Evolutionary conservation across 257 asterid species (phyloP).

Genomic region (Ocimum tenuiflorum): DNA sequence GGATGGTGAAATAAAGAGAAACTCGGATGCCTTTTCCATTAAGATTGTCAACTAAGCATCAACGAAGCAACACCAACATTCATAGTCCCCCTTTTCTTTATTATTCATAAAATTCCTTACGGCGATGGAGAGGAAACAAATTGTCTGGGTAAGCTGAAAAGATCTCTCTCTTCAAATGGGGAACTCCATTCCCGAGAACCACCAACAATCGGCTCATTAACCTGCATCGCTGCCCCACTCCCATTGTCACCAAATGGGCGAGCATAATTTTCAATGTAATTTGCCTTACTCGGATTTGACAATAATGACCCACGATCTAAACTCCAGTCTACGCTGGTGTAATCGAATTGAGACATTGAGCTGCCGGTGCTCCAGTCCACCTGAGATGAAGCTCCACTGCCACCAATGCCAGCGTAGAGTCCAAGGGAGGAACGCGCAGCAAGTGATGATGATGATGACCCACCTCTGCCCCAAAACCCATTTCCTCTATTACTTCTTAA

Average conservation of each 20-base stretch:
- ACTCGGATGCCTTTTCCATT: slow-evolving; percentile 22
- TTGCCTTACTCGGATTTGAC: slow-evolving; percentile 32
- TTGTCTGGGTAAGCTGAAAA: slow-evolving; percentile 78
- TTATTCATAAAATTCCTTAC: slow-evolving; percentile 31
- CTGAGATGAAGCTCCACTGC: slow-evolving; percentile 33
- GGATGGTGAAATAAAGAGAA: not conserved
- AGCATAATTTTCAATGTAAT: slow-evolving; percentile 34
- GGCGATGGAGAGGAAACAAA: slow-evolving; percentile 81
- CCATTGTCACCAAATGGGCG: too few species aligned
- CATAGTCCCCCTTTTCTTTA: slow-evolving; percentile 25
- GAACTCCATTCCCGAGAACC: slow-evolving; percentile 78
- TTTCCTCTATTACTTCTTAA: slow-evolving; percentile 20
- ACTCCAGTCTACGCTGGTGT: slow-evolving; percentile 56
- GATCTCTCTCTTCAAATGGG: slow-evolving; percentile 82
- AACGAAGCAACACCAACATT: slow-evolving; percentile 29
- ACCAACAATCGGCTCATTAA: slow-evolving; percentile 29
- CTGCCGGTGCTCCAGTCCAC: slow-evolving; percentile 52
- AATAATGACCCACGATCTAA: slow-evolving; percentile 34
- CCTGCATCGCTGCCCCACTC: slow-evolving; percentile 24
- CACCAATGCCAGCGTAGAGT: slow-evolving; percentile 42
- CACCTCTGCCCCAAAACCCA: too few species aligned
- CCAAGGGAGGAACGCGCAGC: slow-evolving; percentile 56
- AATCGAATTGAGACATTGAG: slow-evolving; percentile 40
- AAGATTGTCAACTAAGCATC: slow-evolving; percentile 37
- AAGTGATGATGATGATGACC: too few species aligned